Base-by-base conservation (phyloP, 139 green algal species). In the Chlamydomonas applanata region DNA sequence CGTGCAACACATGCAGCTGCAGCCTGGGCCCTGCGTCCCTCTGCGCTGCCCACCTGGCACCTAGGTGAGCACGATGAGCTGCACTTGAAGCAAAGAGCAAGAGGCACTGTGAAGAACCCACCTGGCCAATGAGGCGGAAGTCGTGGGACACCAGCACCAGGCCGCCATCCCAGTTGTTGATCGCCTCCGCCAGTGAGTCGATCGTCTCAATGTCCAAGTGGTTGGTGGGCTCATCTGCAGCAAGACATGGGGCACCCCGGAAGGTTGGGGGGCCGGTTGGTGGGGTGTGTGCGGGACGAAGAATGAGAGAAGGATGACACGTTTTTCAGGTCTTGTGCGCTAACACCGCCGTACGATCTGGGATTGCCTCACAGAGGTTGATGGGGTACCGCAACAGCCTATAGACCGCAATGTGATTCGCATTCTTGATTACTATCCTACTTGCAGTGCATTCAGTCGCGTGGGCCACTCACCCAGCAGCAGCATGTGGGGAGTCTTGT, bases 191-290 rank as follows among this genome's bases (percentile, higher is more conserved):
- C n/a, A 98, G 83, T 20, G 88, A 92, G 82, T 98, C 95, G 69
- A 98, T 98, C 17, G 91, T 92, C 81, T 98, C 95, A 64, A 98
- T 95, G 82, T 98, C 95, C 73, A 98, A 72, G 65, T 90, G 87
- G 82, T 90, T 92, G 34, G 82, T 90, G 65, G 82, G 84, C 75
- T 87, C 81, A 32, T 80, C 74, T 62, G 54, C 54, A 62, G 22
- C 73, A 65, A 65, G 74, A 70, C 40, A 9, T 80, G 66, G 25
- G 65, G 74, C 29, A 68, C 9, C 9, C 4, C 4, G 13, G 22
- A 62, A 14, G 54, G 60, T 68, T 68, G 29, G 40, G 30, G 29
- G n/a, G n/a, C n/a, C n/a, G n/a, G n/a, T n/a, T n/a, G n/a, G n/a
- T n/a, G n/a, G n/a, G n/a, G 60, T 68, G 25, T 68, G 25, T 68